Evolutionary conservation across 441 rosid genomes (phyloP).

Genomic region (Syzygium syzygioides): DNA sequence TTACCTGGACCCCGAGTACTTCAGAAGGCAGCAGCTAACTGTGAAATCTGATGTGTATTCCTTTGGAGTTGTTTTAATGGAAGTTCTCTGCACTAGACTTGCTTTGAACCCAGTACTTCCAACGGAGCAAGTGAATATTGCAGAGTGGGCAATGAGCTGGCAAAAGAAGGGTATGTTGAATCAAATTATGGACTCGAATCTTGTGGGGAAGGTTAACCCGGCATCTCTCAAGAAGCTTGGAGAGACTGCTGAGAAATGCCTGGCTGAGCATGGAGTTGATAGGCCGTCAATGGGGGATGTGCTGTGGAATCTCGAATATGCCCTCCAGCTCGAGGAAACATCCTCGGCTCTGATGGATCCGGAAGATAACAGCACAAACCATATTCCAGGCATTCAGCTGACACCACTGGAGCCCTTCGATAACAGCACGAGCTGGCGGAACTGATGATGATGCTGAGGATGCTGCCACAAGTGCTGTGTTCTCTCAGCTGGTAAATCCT

Average conservation of each 20-base stretch:
- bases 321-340: constrained; percentile 91
- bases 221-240: constrained; percentile 87
- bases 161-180: constrained; percentile 91
- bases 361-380: constrained; percentile 97
- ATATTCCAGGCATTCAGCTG: constrained; percentile 76
- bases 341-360: constrained; percentile 83
- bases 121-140: constrained; percentile 91
- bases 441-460: constrained; percentile 83
- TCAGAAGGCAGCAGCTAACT: constrained; percentile 90
- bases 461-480: constrained; percentile 88
- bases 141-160: constrained; percentile 99
- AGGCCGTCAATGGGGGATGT: constrained; percentile 98
- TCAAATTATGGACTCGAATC: constrained; percentile 83
- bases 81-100: constrained; percentile 90
- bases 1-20: constrained; percentile 95
- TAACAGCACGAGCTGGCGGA: constrained; percentile 64
- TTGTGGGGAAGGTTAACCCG: constrained; percentile 71
- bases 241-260: constrained; percentile 97
- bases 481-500: constrained; percentile 96
- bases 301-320: constrained; percentile 92
- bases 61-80: constrained; percentile 95
- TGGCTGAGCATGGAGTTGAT: constrained; percentile 88
- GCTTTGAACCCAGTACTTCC: constrained; percentile 95
- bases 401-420: constrained; percentile 82
- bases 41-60: constrained; percentile 97